Percentiles rank a stretch among this genome's conserved stretches.
Conservation (phyloP, 257 asterid genomes). For the Solanum lycopersicoides region DNA sequence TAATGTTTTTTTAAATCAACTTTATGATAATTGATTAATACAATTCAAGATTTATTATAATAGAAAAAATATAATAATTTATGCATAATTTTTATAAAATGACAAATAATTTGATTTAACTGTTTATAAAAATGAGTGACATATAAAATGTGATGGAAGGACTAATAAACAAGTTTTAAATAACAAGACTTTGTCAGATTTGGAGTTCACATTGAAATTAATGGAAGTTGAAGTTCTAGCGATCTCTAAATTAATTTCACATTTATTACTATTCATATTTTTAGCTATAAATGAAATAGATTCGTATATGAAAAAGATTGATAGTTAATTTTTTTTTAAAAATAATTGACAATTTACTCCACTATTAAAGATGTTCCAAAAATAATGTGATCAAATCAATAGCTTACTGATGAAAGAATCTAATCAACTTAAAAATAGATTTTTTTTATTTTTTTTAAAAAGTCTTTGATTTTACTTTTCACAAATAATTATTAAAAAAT, state of each 20-base stretch:
- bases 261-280: not conserved
- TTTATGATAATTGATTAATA: no score
- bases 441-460: not conserved
- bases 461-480: not conserved
- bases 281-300: not conserved
- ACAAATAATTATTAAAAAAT: not conserved
- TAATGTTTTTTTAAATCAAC: no score
- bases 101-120: no score
- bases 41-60: no score
- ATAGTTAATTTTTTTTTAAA: not conserved
- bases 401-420: not conserved
- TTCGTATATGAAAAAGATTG: not conserved
- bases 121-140: no score
- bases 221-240: not conserved
- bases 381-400: not conserved
- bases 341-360: not conserved
- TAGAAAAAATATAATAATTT: no score
- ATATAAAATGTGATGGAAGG: no score
- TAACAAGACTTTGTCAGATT: no score
- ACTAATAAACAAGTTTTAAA: no score
- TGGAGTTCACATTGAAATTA: not conserved
- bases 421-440: not conserved
- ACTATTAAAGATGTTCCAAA: not conserved
- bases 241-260: not conserved
- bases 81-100: no score